Percentiles rank a stretch among this genome's conserved stretches.
Conservation (phyloP, 345 rosid species). For the Eucalyptus victrix region DNA sequence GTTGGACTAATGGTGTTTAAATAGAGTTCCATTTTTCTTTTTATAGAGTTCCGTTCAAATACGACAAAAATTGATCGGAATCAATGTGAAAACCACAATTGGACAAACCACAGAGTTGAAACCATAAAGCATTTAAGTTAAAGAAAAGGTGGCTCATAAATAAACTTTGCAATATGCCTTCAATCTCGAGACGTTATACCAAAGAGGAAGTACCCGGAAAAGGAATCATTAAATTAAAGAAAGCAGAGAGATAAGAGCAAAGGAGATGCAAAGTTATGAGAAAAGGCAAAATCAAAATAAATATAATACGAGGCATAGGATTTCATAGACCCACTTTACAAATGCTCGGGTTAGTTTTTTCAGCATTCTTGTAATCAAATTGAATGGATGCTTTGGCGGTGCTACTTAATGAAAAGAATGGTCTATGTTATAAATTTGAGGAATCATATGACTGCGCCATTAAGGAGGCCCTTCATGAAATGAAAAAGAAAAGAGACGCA, state of each 20-base stretch:
- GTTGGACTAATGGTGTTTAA: not conserved
- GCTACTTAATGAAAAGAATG: not conserved
- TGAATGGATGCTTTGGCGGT: not conserved
- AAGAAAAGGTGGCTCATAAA: not conserved
- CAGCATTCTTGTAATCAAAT: not conserved
- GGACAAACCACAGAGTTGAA: not conserved
- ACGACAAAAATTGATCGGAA: not conserved
- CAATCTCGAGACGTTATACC: not conserved
- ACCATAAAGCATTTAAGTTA: not conserved
- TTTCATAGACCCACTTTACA: not conserved
- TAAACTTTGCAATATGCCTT: not conserved
- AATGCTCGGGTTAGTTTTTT: not conserved
- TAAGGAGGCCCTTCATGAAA: not conserved
- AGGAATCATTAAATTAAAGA: not conserved
- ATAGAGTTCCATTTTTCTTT: not conserved
- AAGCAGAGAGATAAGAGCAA: not conserved
- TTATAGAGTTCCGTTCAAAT: not conserved
- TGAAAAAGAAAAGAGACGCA: not conserved
- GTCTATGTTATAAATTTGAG: conserved; percentile 2
- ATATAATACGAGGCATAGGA: not conserved
- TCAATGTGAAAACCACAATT: not conserved
- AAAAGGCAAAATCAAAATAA: not conserved
- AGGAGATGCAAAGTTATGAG: conserved; percentile 17
- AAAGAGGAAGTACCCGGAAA: not conserved
- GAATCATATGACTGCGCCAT: not conserved